A percentile compares a stretch with the other conserved stretches of the same genome.
phyloP scores from a whole-genome alignment of 768 basidiomycete genomes.

The Hortiboletus flavorubellus region DNA sequence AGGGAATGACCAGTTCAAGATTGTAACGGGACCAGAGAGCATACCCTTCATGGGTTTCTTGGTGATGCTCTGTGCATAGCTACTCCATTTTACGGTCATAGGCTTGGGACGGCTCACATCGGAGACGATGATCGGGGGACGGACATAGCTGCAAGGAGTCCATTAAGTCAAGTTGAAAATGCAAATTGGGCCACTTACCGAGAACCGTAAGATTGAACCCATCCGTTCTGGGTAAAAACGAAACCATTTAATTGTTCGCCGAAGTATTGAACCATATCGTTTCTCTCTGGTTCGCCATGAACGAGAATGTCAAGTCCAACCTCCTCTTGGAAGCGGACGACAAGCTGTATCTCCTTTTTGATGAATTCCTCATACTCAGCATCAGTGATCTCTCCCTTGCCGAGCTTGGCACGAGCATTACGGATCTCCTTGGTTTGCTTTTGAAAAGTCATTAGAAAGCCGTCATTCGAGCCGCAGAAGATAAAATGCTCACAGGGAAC shows the following conservation, averaged over 20 bases:
- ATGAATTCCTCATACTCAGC: conserved; percentile 96
- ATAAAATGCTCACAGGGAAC: conserved; percentile 67
- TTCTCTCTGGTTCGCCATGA: conserved; percentile 98
- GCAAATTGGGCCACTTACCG: conserved; percentile 49
- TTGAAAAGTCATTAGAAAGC: conserved; percentile 10
- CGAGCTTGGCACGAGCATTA: conserved; percentile 90
- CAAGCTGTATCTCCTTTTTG: conserved; percentile 92
- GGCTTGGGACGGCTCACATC: conserved; percentile 90
- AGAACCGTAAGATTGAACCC: conserved; percentile 99
- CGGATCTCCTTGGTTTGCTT: conserved; percentile 99
- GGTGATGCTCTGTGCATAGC: conserved; percentile 94
- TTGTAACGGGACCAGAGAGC: conserved; percentile 97
- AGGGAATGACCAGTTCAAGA: conserved; percentile 99
- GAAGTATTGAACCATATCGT: conserved; percentile 99
- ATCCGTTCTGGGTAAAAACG: conserved; percentile 97
- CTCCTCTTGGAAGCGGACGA: conserved; percentile 96
- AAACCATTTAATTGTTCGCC: conserved; percentile 94
- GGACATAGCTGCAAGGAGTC: conserved; percentile 67
- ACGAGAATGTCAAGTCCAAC: conserved; percentile 95
- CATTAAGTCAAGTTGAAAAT: conserved; percentile 8
- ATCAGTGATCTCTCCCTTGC: conserved; percentile 83
- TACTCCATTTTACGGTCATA: conserved; percentile 97
- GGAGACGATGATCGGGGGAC: conserved; percentile 97
- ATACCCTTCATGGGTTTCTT: conserved; percentile 98
- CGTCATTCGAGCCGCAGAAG: neutral